These are phyloP conservation scores for Didymella arachidicola DNA, from an alignment of 2,329 filamentous ascomycete genomes.

Conservation along the genomic window DNA sequence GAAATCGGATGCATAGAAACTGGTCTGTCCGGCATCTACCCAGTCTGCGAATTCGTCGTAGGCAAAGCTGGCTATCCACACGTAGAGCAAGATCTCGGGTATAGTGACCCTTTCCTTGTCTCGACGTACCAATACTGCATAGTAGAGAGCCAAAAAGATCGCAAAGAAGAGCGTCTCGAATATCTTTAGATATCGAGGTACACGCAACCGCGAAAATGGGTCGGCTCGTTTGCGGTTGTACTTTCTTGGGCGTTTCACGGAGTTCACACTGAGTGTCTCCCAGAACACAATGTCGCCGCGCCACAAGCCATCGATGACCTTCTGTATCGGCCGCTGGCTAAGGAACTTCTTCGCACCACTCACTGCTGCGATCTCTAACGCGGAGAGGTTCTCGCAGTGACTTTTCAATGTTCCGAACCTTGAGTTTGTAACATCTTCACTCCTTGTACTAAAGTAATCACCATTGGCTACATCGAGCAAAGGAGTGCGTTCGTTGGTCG, in stretches of 20 bases:
- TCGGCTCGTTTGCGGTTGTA: constrained; percentile 66
- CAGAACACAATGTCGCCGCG: constrained; percentile 84
- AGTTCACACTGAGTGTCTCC: constrained; percentile 76
- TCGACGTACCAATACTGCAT: constrained; percentile 80
- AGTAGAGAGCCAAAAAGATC: constrained; percentile 80
- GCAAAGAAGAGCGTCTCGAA: constrained; percentile 86
- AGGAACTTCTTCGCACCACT: constrained; percentile 85
- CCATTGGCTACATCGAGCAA: constrained; percentile 31
- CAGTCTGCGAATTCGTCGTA: constrained; percentile 82
- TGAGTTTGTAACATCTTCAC: constrained; percentile 42
- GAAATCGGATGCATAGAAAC: constrained; percentile 57
- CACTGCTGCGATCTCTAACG: constrained; percentile 84
- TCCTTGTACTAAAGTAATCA: constrained; percentile 38
- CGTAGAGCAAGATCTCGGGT: constrained; percentile 76
- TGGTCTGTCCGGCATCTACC: constrained; percentile 81
- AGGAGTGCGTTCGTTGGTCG: constrained; percentile 36
- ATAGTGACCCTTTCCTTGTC: constrained; percentile 70
- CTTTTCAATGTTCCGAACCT: constrained; percentile 69
- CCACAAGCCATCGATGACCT: constrained; percentile 85
- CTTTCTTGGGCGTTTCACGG: constrained; percentile 76
- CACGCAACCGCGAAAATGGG: constrained; percentile 71
- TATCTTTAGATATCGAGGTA: constrained; percentile 83
- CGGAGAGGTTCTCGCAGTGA: constrained; percentile 81
- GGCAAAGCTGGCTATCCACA: constrained; percentile 87
- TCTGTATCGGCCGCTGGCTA: constrained; percentile 80